Evolutionary conservation across 495 filamentous ascomycete species (phyloP).

Genomic region (Trichoderma asperelloides): DNA sequence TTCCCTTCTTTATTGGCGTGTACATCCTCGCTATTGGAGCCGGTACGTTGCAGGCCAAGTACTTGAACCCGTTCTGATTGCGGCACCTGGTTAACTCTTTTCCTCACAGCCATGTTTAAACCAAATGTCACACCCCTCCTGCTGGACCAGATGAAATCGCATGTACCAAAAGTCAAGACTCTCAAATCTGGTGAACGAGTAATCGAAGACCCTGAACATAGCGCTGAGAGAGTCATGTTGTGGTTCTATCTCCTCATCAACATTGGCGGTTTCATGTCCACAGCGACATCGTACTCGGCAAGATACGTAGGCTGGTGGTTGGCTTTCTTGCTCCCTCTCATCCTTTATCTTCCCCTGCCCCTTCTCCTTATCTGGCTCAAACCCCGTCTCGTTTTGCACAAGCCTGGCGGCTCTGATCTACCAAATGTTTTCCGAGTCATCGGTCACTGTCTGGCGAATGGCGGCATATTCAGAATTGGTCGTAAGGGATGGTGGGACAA

Average conservation of each 20-base stretch:
- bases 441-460: constrained; percentile 42
- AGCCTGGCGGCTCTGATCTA: constrained; percentile 45
- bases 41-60: constrained; percentile 42
- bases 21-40: constrained; percentile 52
- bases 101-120: constrained; percentile 46
- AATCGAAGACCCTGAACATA: constrained; percentile 50
- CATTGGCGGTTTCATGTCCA: constrained; percentile 54
- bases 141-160: constrained; percentile 49
- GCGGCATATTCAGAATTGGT: constrained; percentile 46
- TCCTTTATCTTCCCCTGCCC: constrained; percentile 50
- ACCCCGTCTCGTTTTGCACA: constrained; percentile 41
- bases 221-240: constrained; percentile 54
- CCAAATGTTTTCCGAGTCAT: constrained; percentile 47
- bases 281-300: constrained; percentile 38
- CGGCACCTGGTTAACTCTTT: constrained; percentile 8
- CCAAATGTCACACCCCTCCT: constrained; percentile 55
- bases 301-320: constrained; percentile 60
- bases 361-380: constrained; percentile 43
- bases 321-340: constrained; percentile 59
- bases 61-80: background rate
- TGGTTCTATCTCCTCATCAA: constrained; percentile 59
- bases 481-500: constrained; percentile 53
- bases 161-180: constrained; percentile 34
- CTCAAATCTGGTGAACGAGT: constrained; percentile 42
- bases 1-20: constrained; percentile 50